Conservation (phyloP, 2,329 filamentous ascomycete genomes). For the Ceratocystis papillata region DNA sequence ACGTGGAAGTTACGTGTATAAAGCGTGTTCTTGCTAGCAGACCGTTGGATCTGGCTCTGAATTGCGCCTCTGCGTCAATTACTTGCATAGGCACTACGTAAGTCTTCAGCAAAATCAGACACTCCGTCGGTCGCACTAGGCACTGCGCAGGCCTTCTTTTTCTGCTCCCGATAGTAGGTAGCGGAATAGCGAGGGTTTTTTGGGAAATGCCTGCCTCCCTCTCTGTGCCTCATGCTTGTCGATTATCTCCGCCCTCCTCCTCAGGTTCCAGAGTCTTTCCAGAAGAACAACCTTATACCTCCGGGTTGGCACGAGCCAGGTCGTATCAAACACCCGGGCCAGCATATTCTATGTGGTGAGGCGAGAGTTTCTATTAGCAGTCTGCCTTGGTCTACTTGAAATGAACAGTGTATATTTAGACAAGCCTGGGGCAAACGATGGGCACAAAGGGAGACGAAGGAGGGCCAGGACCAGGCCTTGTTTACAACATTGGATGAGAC, state of each 20-base stretch:
- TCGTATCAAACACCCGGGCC: background rate
- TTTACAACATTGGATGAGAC: conserved; percentile 7
- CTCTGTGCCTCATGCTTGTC: background rate
- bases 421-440: background rate
- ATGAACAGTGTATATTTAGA: conserved; percentile 7
- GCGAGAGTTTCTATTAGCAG: too few species aligned
- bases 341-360: background rate
- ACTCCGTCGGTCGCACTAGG: background rate
- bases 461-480: conserved; percentile 4
- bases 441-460: background rate
- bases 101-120: background rate
- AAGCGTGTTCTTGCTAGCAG: too few species aligned
- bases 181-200: too few species aligned
- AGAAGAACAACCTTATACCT: background rate
- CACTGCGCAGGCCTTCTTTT: too few species aligned
- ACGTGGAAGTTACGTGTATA: too few species aligned
- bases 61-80: background rate
- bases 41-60: background rate
- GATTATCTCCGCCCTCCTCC: background rate
- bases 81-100: background rate
- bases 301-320: conserved; percentile 10
- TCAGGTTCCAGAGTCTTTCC: background rate
- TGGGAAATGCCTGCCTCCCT: background rate
- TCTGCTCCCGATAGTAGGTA: too few species aligned
- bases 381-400: background rate